These are phyloP conservation scores for Epicoccum nigrum DNA, from an alignment of 2,329 filamentous ascomycete genomes.

Conservation along the genomic window DNA sequence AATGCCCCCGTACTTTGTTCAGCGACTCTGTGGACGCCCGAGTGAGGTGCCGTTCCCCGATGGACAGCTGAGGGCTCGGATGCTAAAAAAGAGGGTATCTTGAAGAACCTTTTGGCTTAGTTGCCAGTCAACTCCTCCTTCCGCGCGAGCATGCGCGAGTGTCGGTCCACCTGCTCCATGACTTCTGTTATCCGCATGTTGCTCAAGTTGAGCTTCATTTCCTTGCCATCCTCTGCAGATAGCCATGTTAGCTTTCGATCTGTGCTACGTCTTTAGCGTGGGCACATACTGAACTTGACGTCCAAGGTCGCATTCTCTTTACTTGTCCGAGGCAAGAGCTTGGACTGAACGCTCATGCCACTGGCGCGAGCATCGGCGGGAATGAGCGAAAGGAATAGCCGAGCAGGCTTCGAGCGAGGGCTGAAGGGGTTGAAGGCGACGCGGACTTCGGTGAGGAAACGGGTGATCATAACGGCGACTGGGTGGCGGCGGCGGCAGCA, in stretches of 20 bases:
- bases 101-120: conserved; percentile 20
- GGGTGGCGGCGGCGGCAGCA: neutral
- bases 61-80: neutral
- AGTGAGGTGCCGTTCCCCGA: neutral
- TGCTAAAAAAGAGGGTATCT: neutral
- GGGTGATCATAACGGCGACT: conserved; percentile 72
- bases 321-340: conserved; percentile 73
- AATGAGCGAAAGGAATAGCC: conserved; percentile 84
- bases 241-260: conserved; percentile 28
- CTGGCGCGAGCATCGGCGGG: conserved; percentile 76
- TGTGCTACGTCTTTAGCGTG: neutral
- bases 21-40: too few species aligned
- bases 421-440: conserved; percentile 94
- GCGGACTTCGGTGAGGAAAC: conserved; percentile 82
- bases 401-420: conserved; percentile 76
- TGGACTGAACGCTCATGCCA: conserved; percentile 78
- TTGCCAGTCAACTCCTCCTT: conserved; percentile 74
- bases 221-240: conserved; percentile 85
- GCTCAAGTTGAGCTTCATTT: conserved; percentile 80
- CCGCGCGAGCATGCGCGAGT: conserved; percentile 81
- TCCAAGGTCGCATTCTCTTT: conserved; percentile 71
- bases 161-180: conserved; percentile 85
- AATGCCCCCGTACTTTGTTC: neutral
- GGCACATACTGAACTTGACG: conserved; percentile 80
- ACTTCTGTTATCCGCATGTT: conserved; percentile 85